These are phyloP conservation scores for Ceratobasidium sp. DNA, from an alignment of 1,284 basidiomycete genomes.

Conservation along the genomic window DNA sequence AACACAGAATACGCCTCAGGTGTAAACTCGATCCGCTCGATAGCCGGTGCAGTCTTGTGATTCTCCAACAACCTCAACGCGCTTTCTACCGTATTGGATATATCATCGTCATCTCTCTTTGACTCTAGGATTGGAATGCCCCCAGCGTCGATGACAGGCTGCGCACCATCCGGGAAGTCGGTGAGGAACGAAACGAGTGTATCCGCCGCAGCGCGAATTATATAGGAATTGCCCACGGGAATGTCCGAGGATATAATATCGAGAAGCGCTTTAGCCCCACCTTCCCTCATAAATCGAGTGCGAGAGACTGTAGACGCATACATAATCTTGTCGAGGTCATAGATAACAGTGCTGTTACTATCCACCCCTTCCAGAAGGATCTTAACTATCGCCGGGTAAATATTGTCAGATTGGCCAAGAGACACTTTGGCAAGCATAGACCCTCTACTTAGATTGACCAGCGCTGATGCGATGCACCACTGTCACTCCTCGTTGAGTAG, in stretches of 20 bases:
- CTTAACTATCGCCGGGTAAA: constrained; percentile 28
- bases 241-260: constrained; percentile 11
- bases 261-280: constrained; percentile 24
- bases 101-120: background rate
- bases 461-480: background rate
- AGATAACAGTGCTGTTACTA: background rate
- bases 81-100: background rate
- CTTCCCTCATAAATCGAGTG: constrained; percentile 13
- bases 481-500: constrained; percentile 13
- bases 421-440: constrained; percentile 1
- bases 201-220: background rate
- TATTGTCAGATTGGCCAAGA: constrained; percentile 13
- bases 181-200: constrained; percentile 3
- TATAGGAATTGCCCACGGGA: background rate
- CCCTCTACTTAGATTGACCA: constrained; percentile 1
- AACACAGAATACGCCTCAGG: constrained; percentile 33
- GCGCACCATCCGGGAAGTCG: constrained; percentile 26
- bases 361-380: constrained; percentile 17
- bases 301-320: constrained; percentile 16
- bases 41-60: background rate
- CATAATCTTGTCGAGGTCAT: constrained; percentile 7
- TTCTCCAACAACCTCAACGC: background rate
- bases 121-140: constrained; percentile 17
- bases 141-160: constrained; percentile 20
- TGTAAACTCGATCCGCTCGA: constrained; percentile 40